These are phyloP conservation scores for Aspergillus fumigatus DNA, from an alignment of 2,329 filamentous ascomycete species.

Conservation along the genomic window DNA sequence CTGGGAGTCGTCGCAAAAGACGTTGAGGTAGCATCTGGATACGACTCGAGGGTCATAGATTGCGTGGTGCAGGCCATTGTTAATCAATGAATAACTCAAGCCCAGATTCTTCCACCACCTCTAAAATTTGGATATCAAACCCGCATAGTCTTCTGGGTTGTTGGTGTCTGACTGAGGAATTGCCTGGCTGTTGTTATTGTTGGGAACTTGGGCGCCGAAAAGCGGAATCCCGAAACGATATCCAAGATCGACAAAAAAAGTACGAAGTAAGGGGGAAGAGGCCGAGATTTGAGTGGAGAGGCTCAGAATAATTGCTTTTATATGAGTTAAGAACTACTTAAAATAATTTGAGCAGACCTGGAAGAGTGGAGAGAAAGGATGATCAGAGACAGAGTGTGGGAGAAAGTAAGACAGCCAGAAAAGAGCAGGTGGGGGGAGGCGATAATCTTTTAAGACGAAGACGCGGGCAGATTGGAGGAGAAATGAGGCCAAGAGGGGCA, in stretches of 20 bases:
- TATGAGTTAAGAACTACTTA: not conserved
- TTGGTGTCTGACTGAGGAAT: not conserved
- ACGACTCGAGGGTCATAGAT: constrained; percentile 38
- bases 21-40: constrained; percentile 22
- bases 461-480: not conserved
- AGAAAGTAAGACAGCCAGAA: not conserved
- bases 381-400: constrained; percentile 1
- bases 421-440: not conserved
- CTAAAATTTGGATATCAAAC: constrained; percentile 2
- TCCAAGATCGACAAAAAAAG: not conserved
- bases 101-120: not conserved
- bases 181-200: not conserved
- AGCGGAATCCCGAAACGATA: not conserved
- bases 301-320: not conserved
- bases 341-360: not conserved
- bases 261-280: constrained; percentile 2
- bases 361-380: constrained; percentile 3
- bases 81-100: not conserved
- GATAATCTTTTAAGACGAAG: not conserved
- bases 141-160: constrained; percentile 8
- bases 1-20: constrained; percentile 26
- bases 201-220: constrained; percentile 4
- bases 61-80: constrained; percentile 37
- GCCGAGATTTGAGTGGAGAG: not conserved
- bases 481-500: not conserved